phyloP scores from a whole-genome alignment of 2,329 filamentous ascomycete genomes.

The Triangularia setosa region DNA sequence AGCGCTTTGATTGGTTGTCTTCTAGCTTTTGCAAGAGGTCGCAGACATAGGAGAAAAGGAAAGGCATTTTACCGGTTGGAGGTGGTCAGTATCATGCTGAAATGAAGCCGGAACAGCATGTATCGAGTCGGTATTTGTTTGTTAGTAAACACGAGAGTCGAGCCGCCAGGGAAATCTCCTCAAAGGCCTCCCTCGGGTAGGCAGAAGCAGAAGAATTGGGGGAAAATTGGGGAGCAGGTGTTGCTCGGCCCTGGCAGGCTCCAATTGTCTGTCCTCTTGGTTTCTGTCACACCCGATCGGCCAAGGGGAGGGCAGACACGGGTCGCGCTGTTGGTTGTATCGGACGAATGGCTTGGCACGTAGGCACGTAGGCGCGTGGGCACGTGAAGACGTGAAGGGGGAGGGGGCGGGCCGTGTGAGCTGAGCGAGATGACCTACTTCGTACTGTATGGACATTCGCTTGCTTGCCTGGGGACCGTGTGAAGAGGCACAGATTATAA shows the following conservation, averaged over 20 bases:
- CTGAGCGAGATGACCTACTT: not conserved
- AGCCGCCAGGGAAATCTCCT: not conserved
- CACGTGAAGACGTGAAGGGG: constrained; percentile 10
- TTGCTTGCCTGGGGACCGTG: not conserved
- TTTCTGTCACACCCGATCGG: not conserved
- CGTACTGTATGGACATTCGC: not conserved
- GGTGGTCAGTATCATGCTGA: not conserved
- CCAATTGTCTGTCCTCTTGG: not conserved
- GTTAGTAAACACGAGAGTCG: not conserved
- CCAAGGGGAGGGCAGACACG: constrained; percentile 11
- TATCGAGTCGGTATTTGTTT: not conserved
- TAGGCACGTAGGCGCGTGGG: constrained; percentile 4
- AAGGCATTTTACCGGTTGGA: constrained; percentile 46
- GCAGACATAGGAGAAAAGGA: constrained; percentile 68
- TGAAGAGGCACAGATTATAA: not conserved
- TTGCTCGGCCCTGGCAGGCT: not conserved
- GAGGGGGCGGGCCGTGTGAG: constrained; percentile 3
- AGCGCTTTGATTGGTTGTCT: constrained; percentile 32
- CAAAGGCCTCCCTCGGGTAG: not conserved
- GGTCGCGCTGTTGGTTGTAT: constrained; percentile 7
- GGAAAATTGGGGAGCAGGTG: not conserved
- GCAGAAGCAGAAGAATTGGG: not conserved
- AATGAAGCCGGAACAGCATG: not conserved
- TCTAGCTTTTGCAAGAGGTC: constrained; percentile 69
- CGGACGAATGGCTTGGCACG: constrained; percentile 6